Evolutionary conservation across 2,329 filamentous ascomycete species (phyloP).

Genomic region (Capronia coronata): DNA sequence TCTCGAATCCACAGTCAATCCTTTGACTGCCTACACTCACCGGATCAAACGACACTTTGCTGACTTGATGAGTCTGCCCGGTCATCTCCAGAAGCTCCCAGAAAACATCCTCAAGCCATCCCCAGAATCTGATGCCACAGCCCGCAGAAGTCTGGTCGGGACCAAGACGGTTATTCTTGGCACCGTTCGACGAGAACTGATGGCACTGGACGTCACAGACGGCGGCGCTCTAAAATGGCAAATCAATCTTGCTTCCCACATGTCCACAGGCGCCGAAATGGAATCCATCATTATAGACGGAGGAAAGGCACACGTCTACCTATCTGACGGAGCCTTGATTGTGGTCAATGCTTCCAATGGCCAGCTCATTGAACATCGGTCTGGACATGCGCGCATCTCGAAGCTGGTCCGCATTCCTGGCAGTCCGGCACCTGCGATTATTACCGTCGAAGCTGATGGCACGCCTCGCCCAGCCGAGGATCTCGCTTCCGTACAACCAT

Average conservation of each 20-base stretch:
- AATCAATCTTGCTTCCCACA: slow-evolving; percentile 52
- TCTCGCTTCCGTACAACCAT: slow-evolving; percentile 25
- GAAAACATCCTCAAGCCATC: slow-evolving; percentile 50
- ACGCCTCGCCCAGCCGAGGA: slow-evolving; percentile 30
- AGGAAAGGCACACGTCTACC: slow-evolving; percentile 53
- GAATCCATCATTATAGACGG: slow-evolving; percentile 61
- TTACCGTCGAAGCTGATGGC: slow-evolving; percentile 36
- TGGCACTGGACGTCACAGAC: slow-evolving; percentile 70
- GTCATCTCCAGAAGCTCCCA: slow-evolving; percentile 64
- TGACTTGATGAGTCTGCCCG: slow-evolving; percentile 70
- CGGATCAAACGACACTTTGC: slow-evolving; percentile 73
- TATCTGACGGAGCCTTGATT: slow-evolving; percentile 56
- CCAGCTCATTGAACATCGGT: slow-evolving; percentile 32
- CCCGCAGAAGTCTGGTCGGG: slow-evolving; percentile 74
- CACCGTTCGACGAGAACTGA: slow-evolving; percentile 70
- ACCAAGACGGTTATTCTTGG: slow-evolving; percentile 77
- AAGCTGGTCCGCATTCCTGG: slow-evolving; percentile 23
- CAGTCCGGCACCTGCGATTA: slow-evolving; percentile 25
- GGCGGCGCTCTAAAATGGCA: slow-evolving; percentile 72
- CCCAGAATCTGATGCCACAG: slow-evolving; percentile 11
- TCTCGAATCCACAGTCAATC: slow-evolving; percentile 76
- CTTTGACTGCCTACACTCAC: slow-evolving; percentile 76
- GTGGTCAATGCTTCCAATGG: slow-evolving; percentile 44
- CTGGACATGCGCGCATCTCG: slow-evolving; percentile 18
- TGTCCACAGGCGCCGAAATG: slow-evolving; percentile 52